phyloP scores from a whole-genome alignment of 257 asterid genomes.

The Prunella vulgaris region DNA sequence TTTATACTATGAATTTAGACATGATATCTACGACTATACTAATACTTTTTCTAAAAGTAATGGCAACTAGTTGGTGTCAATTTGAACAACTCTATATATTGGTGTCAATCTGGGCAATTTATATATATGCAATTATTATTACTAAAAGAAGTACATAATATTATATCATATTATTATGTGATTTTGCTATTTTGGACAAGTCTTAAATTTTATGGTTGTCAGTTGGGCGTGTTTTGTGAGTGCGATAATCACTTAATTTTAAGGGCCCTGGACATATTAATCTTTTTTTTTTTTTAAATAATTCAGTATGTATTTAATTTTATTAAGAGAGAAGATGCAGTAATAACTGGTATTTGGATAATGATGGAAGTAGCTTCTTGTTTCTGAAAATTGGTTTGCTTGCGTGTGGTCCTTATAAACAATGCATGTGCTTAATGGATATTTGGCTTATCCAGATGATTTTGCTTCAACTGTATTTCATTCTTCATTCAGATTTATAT shows the following conservation, averaged over 20 bases:
- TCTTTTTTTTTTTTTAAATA: no score
- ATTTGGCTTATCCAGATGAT: slow-evolving; percentile 12
- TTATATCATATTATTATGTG: neutral
- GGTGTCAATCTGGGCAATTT: no score
- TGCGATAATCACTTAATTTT: neutral
- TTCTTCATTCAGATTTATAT: neutral
- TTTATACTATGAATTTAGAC: neutral
- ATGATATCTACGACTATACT: neutral
- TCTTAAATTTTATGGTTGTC: neutral
- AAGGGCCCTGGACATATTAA: neutral
- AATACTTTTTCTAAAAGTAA: slow-evolving; percentile 18
- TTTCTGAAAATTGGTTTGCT: slow-evolving; percentile 5
- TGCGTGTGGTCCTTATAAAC: slow-evolving; percentile 11
- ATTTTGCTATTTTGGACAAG: neutral
- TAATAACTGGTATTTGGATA: neutral
- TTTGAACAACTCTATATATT: no score
- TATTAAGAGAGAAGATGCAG: neutral
- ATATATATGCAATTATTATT: no score
- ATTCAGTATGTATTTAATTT: no score
- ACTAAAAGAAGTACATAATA: neutral
- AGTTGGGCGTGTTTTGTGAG: neutral
- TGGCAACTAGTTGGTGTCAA: no score
- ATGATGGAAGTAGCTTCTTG: slow-evolving; percentile 1
- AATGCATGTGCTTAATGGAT: slow-evolving; percentile 19
- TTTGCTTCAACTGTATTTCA: slow-evolving; percentile 1